Evolutionary conservation across 1,139 yeast genomes (phyloP), one percentile per base, ranked within the genome.

Genomic region (Debaryomyces subglobosus): DNA sequence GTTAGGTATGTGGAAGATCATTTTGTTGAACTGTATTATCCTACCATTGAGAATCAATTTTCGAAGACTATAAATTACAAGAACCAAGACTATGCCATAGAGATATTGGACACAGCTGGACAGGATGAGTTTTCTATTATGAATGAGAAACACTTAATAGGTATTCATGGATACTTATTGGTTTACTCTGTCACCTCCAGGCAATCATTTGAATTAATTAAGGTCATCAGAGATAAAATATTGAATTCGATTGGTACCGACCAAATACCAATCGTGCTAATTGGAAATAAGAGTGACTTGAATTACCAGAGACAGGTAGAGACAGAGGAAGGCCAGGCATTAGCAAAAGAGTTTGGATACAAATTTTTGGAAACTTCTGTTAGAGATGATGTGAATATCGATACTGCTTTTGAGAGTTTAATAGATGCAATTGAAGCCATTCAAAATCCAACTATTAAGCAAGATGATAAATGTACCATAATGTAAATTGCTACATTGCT

Each of bases 71-170:
- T 91, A 61, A 79, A 74, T 53, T 82, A 85, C 66, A 83, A 86
- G 56, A 89, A 88, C 54, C 85, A 85, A 59, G 89, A 86, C 49
- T 90, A 87, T 63, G 87, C 88, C 49, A 82, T 94, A 25, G 97
- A 91, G 64, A 88, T 91, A 51, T 74, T 91, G 55, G 97, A 91
- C 63, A 91, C 97, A 0, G 96, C 97, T 0, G 97, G 97, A n/a
- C 94, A 86, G 71, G 96, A 91, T 67, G 96, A 91, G 71, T 89
- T 86, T 64, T 83, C 90, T 51, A 85, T 89, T 59, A 82, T 91
- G 73, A 88, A 85, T 63, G 94, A 89, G 66, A 88, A 89, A 61
- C 88, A 89, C 54, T 71, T 89, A 48, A 87, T 89, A 47, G 96
- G 96, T 13, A 84, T 88, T 46, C 96, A 89, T 63, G 97, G 97